Evolutionary conservation across 2,329 filamentous ascomycete genomes (phyloP).

Genomic region (Rhytidhysteron rufulum): DNA sequence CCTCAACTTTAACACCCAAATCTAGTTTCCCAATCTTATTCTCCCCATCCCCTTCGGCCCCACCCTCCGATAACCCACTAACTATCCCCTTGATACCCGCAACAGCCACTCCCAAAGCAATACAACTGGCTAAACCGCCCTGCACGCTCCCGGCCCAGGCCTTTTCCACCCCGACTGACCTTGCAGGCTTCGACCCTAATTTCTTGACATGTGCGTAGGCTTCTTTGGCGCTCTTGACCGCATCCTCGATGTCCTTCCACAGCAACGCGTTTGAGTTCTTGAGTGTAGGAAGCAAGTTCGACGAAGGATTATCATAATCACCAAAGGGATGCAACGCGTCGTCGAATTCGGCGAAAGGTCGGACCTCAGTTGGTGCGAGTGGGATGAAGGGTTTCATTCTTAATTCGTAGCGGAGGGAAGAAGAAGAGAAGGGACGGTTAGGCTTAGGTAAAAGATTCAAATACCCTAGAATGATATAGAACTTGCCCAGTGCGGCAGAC

Average conservation of each 20-base stretch:
- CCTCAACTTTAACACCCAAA: slow-evolving; percentile 28
- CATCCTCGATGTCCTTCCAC: slow-evolving; percentile 24
- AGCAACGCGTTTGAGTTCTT: slow-evolving; percentile 13
- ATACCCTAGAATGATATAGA: slow-evolving; percentile 66
- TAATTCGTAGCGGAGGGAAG: slow-evolving; percentile 70
- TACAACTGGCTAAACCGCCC: slow-evolving; percentile 27
- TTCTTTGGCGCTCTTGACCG: slow-evolving; percentile 31
- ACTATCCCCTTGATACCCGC: slow-evolving; percentile 19
- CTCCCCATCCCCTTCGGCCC: slow-evolving; percentile 2
- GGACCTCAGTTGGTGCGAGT: slow-evolving; percentile 65
- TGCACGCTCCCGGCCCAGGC: slow-evolving; percentile 36
- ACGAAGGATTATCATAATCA: slow-evolving; percentile 11
- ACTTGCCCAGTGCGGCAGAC: slow-evolving; percentile 34
- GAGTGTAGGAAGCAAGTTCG: neutral
- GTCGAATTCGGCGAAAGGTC: slow-evolving; percentile 60
- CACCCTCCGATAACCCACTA: slow-evolving; percentile 2
- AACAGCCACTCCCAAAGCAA: slow-evolving; percentile 27
- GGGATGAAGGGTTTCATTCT: slow-evolving; percentile 80
- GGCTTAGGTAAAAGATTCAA: slow-evolving; percentile 51
- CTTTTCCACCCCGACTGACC: slow-evolving; percentile 32
- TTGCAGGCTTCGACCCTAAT: slow-evolving; percentile 27
- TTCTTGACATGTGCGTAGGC: slow-evolving; percentile 35
- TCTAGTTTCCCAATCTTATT: slow-evolving; percentile 15
- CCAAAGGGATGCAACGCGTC: slow-evolving; percentile 29
- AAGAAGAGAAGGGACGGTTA: slow-evolving; percentile 61